Evolutionary conservation across 495 filamentous ascomycete species (phyloP), one percentile per base, ranked within the genome.

Genomic region (Hyaloscypha variabilis): DNA sequence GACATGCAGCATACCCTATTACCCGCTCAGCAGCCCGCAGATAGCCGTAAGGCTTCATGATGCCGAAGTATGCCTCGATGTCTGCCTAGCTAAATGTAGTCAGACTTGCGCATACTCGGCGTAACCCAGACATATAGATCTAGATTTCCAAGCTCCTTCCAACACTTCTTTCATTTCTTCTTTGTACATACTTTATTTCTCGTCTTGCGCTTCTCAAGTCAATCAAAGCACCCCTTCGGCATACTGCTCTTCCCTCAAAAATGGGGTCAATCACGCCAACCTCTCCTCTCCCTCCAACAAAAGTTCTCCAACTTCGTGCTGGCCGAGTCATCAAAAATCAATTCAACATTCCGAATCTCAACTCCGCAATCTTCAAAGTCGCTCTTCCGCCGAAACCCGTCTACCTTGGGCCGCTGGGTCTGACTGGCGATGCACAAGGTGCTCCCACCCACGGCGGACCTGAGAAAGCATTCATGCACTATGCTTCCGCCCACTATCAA

Each of bases 401-500:
- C 4, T 62, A 71, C 6, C 74, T 85, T 34, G 72, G 73, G 5
- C 72, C 68, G 23, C 28, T 76, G 13, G 84, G 84, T 0, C 71
- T 83, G 13, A 75, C 78, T 17, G 77, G 76, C 58, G 84, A 85
- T 63, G 82, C 85, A 67, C 82, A 85, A 46, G 82, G 83, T 63
- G 75, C 72, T 2, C 77, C 76, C 1, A 80, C 79, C 46, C 84
- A 85, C 64, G 81, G 82, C 49, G 82, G 81, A 0, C 61, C 57
- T 0, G 83, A 87, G 58, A 85, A 84, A 62, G 83, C 84, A 6
- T 72, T 87, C 50, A 80, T 83, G 50, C 82, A 81, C 25, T 86
- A 85, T 63, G 81, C 78, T 72, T 79, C 77, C 25, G 65, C 77
- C 2, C 83, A 85, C 70, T 87, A 87, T 70, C 52, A 70, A 0